A percentile compares a stretch with the other conserved stretches of the same genome.
phyloP scores from a whole-genome alignment of 2,329 filamentous ascomycete genomes.

The Penicillium polonicum region DNA sequence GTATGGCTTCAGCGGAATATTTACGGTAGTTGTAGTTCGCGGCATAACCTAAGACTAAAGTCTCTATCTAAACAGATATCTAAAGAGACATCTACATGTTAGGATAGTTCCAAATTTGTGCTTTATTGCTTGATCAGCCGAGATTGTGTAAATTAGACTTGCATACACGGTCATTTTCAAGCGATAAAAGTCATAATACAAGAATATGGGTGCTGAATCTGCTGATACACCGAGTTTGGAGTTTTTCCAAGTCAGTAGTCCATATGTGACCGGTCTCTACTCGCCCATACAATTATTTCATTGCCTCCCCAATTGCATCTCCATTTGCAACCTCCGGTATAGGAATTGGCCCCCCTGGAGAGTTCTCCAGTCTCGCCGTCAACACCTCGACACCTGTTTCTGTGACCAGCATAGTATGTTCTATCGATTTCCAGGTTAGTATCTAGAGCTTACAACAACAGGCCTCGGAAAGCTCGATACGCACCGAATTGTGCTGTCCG shows the following conservation, averaged over 20 bases:
- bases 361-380: slow-evolving; percentile 65
- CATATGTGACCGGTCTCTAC: not conserved
- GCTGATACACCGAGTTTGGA: not conserved
- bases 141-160: too few relatives aligned
- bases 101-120: too few relatives aligned
- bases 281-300: not conserved
- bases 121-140: too few relatives aligned
- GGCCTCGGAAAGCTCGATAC: slow-evolving; percentile 5
- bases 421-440: slow-evolving; percentile 33
- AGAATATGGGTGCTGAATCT: too few relatives aligned
- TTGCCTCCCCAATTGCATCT: not conserved
- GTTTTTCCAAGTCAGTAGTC: not conserved
- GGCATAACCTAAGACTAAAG: too few relatives aligned
- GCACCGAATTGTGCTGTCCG: slow-evolving; percentile 78
- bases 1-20: too few relatives aligned
- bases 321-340: slow-evolving; percentile 44
- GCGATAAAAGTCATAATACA: too few relatives aligned
- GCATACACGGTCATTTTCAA: too few relatives aligned
- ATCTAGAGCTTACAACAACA: not conserved
- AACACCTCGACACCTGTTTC: slow-evolving; percentile 73
- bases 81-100: too few relatives aligned
- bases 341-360: slow-evolving; percentile 66
- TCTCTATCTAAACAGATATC: too few relatives aligned
- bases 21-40: too few relatives aligned
- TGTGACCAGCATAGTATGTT: slow-evolving; percentile 78